Evolutionary conservation across 2,329 filamentous ascomycete genomes (phyloP).

Genomic region (Immersiporthe knoxdaviesiana): DNA sequence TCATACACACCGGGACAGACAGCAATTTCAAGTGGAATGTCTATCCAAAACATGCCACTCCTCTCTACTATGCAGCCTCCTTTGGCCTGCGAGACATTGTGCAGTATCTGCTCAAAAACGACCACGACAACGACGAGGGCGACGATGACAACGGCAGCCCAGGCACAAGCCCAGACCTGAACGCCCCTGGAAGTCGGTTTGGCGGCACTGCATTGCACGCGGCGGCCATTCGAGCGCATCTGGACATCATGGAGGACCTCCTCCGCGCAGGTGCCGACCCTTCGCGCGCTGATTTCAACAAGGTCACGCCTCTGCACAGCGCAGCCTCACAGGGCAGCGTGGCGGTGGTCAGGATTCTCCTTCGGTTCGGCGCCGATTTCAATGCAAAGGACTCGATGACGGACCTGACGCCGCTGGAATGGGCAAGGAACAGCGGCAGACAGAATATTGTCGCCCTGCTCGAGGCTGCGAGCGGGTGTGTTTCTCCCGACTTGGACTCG

Average conservation of each 20-base stretch:
- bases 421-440: neutral
- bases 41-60: slow-evolving; percentile 16
- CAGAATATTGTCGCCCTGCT: neutral
- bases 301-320: slow-evolving; percentile 4
- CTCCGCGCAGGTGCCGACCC: slow-evolving; percentile 7
- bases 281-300: slow-evolving; percentile 7
- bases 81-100: slow-evolving; percentile 7
- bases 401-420: neutral
- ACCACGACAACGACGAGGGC: no score
- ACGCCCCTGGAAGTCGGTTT: neutral
- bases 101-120: neutral
- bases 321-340: slow-evolving; percentile 6
- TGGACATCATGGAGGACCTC: neutral
- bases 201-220: neutral
- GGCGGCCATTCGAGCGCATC: neutral
- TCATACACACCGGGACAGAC: slow-evolving; percentile 6
- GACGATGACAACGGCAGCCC: neutral
- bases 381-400: neutral
- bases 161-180: neutral
- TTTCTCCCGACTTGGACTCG: neutral
- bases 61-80: slow-evolving; percentile 20
- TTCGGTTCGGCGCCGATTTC: neutral
- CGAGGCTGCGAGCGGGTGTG: neutral
- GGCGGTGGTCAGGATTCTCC: neutral
- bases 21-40: slow-evolving; percentile 21